Conservation (phyloP, 2,329 filamentous ascomycete genomes). For the Aspergillus novofumigatus region DNA sequence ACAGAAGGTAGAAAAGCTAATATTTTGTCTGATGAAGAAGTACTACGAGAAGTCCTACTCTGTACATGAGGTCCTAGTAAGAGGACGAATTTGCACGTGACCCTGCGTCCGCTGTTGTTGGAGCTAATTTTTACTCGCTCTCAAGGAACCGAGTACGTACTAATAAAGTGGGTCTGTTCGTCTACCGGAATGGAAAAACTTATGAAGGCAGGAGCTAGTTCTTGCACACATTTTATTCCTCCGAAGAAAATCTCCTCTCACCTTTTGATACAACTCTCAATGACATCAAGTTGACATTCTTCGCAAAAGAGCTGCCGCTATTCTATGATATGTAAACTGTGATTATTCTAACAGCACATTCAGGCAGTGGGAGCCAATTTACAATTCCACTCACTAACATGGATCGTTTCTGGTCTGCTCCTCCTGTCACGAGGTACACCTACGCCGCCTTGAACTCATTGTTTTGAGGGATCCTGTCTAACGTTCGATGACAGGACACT, state of each 20-base stretch:
- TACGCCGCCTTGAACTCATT: not conserved
- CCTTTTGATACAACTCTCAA: slow-evolving; percentile 3
- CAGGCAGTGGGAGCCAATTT: not conserved
- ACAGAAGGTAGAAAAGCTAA: too few relatives aligned
- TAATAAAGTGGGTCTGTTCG: not conserved
- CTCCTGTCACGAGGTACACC: slow-evolving; percentile 61
- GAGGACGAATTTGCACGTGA: too few relatives aligned
- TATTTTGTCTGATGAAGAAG: too few relatives aligned
- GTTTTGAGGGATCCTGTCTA: slow-evolving; percentile 38
- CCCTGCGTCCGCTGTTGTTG: too few relatives aligned
- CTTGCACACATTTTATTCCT: slow-evolving; percentile 18
- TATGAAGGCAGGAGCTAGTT: slow-evolving; percentile 4
- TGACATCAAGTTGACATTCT: not conserved
- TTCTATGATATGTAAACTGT: not conserved
- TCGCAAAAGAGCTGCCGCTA: not conserved
- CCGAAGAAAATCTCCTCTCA: slow-evolving; percentile 13
- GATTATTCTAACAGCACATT: not conserved
- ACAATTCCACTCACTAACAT: slow-evolving; percentile 31
- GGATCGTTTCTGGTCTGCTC: slow-evolving; percentile 62
- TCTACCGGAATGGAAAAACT: slow-evolving; percentile 16
- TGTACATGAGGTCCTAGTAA: too few relatives aligned
- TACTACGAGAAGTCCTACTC: too few relatives aligned
- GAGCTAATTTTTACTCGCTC: too few relatives aligned
- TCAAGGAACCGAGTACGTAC: not conserved
- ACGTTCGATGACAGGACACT: slow-evolving; percentile 54